Percentiles rank a stretch among this genome's conserved stretches.
phyloP scores from a whole-genome alignment of 1,139 yeast species.

The Candida sanyaensis region DNA sequence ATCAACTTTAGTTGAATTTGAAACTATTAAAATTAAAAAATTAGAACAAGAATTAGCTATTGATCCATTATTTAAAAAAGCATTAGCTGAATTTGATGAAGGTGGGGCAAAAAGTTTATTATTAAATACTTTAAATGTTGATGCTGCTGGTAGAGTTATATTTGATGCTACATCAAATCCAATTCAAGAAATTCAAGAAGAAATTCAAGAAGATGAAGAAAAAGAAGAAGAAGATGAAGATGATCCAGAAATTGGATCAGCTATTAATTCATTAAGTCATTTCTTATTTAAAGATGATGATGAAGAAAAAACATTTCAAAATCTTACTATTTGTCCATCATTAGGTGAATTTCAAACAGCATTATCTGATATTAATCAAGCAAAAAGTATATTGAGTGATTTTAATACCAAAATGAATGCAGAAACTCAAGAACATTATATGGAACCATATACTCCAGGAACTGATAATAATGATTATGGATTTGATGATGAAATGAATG shows the following conservation, averaged over 20 bases:
- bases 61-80: constrained; percentile 87
- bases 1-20: constrained; percentile 54
- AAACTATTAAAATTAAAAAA: constrained; percentile 63
- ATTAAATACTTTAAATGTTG: constrained; percentile 67
- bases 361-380: constrained; percentile 57
- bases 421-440: constrained; percentile 10
- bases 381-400: constrained; percentile 52
- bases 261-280: constrained; percentile 18
- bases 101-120: constrained; percentile 90
- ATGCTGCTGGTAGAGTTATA: constrained; percentile 59
- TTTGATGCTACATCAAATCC: constrained; percentile 54
- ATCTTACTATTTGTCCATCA: constrained; percentile 61
- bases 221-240: constrained; percentile 17
- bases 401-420: constrained; percentile 38
- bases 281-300: constrained; percentile 32
- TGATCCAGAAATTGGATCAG: constrained; percentile 17
- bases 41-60: constrained; percentile 76
- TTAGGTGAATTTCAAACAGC: constrained; percentile 57
- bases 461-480: constrained; percentile 20
- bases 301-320: constrained; percentile 37
- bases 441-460: constrained; percentile 12
- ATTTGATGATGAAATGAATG: constrained; percentile 27
- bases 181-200: constrained; percentile 17
- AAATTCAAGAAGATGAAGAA: constrained; percentile 9
- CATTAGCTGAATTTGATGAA: constrained; percentile 90